Percentiles rank a stretch among this genome's conserved stretches.
Evolutionary conservation across 2,329 filamentous ascomycete species (phyloP).

Genomic region (Cercospora sesami): DNA sequence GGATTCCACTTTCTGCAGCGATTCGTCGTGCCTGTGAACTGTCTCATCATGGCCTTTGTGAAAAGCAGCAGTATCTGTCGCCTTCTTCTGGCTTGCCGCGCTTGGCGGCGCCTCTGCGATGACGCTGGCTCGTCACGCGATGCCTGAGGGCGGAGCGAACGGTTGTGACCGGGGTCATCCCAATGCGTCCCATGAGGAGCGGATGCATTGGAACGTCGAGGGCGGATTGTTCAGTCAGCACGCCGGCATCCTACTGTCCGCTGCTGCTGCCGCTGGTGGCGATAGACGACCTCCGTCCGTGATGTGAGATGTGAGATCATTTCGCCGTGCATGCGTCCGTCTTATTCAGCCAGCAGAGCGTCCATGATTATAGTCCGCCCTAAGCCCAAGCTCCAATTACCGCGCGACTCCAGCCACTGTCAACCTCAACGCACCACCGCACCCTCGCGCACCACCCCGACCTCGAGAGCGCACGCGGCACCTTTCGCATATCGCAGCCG

Average conservation of each 20-base stretch:
- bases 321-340: neutral
- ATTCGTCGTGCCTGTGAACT: neutral
- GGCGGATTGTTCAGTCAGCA: neutral
- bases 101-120: neutral
- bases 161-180: neutral
- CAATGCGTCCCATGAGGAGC: neutral
- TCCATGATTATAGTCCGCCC: conserved; percentile 1
- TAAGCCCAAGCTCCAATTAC: conserved; percentile 1
- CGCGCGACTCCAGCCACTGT: conserved; percentile 2
- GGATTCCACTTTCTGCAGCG: conserved; percentile 1
- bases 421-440: neutral
- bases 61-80: neutral
- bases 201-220: neutral
- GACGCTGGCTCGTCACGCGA: neutral
- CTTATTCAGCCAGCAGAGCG: neutral
- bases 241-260: neutral
- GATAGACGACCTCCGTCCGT: neutral
- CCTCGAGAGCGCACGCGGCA: neutral
- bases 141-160: neutral
- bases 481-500: neutral
- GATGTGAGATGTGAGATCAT: neutral
- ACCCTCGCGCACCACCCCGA: conserved; percentile 12
- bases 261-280: neutral
- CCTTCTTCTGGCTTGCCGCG: neutral
- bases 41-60: neutral